Percentiles rank a stretch among this genome's conserved stretches.
Evolutionary conservation across 768 basidiomycete genomes (phyloP).

Genomic region (Pisolithus tinctorius): DNA sequence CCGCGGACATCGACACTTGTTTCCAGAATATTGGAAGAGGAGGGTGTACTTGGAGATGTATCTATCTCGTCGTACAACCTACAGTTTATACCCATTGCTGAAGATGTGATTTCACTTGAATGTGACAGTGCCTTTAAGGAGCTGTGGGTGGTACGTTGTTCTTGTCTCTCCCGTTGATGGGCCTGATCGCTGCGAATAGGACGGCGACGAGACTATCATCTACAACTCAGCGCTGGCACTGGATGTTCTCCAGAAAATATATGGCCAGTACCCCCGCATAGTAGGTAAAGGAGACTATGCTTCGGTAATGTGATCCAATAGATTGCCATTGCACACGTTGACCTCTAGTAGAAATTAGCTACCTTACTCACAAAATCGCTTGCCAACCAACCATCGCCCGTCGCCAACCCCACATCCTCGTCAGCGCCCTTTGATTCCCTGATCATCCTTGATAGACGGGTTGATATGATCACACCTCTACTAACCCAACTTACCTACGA

Average conservation of each 20-base stretch:
- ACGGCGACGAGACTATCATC: constrained; percentile 86
- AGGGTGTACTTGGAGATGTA: constrained; percentile 96
- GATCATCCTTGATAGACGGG: constrained; percentile 82
- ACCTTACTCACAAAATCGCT: constrained; percentile 60
- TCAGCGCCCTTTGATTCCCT: constrained; percentile 74
- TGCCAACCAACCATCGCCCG: constrained; percentile 33
- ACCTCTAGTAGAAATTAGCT: constrained; percentile 57
- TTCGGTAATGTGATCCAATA: constrained; percentile 37
- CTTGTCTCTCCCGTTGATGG: neutral
- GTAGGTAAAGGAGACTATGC: constrained; percentile 91
- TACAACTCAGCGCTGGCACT: constrained; percentile 88
- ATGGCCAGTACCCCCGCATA: constrained; percentile 86
- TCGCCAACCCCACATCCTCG: constrained; percentile 36
- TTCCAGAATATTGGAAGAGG: constrained; percentile 82
- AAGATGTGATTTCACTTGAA: constrained; percentile 90
- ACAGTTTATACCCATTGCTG: constrained; percentile 89
- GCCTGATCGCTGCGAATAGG: constrained; percentile 38
- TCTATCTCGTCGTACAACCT: constrained; percentile 82
- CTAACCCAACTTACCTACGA: constrained; percentile 96
- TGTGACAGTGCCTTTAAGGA: constrained; percentile 80
- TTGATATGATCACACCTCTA: constrained; percentile 93
- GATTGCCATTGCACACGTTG: neutral
- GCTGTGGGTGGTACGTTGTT: constrained; percentile 73
- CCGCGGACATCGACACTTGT: constrained; percentile 86
- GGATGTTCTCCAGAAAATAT: constrained; percentile 73